Evolutionary conservation across 208 protist genomes (phyloP).

Genomic region (Trypanosoma melophagium): DNA sequence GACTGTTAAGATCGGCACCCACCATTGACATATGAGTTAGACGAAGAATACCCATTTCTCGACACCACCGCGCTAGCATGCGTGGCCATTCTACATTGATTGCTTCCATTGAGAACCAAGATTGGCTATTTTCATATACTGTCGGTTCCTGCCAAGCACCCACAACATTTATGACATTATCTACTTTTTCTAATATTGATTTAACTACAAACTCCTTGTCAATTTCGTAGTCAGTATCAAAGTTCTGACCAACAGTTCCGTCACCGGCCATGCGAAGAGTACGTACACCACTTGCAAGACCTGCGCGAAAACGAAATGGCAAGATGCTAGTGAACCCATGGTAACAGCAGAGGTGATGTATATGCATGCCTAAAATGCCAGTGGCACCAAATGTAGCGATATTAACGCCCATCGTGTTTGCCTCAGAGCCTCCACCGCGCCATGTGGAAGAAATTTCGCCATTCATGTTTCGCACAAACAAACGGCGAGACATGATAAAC

Average conservation of each 20-base stretch:
- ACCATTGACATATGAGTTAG: conserved; percentile 91
- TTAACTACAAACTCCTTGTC: conserved; percentile 92
- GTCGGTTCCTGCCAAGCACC: conserved; percentile 88
- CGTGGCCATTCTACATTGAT: conserved; percentile 91
- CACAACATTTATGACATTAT: conserved; percentile 81
- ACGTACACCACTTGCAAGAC: conserved; percentile 77
- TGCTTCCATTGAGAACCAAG: conserved; percentile 90
- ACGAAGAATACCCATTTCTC: conserved; percentile 83
- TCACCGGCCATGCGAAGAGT: conserved; percentile 72
- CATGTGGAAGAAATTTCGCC: conserved; percentile 84
- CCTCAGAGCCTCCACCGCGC: conserved; percentile 71
- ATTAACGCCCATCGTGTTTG: conserved; percentile 84
- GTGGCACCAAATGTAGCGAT: conserved; percentile 85
- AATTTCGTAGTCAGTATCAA: conserved; percentile 87
- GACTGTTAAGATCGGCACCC: conserved; percentile 82
- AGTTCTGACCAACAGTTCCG: conserved; percentile 87
- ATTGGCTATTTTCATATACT: conserved; percentile 88
- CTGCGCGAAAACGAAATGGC: conserved; percentile 84
- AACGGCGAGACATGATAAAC: conserved; percentile 73
- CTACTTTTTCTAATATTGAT: conserved; percentile 86
- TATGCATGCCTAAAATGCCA: conserved; percentile 76
- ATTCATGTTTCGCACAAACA: conserved; percentile 87
- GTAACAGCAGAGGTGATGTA: conserved; percentile 66
- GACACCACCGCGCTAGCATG: conserved; percentile 86
- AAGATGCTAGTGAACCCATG: conserved; percentile 88